Percentiles rank a stretch among this genome's conserved stretches.
These are phyloP conservation scores for Neopestalotiopsis sp. DNA, from an alignment of 2,329 filamentous ascomycete species.

Conservation along the genomic window DNA sequence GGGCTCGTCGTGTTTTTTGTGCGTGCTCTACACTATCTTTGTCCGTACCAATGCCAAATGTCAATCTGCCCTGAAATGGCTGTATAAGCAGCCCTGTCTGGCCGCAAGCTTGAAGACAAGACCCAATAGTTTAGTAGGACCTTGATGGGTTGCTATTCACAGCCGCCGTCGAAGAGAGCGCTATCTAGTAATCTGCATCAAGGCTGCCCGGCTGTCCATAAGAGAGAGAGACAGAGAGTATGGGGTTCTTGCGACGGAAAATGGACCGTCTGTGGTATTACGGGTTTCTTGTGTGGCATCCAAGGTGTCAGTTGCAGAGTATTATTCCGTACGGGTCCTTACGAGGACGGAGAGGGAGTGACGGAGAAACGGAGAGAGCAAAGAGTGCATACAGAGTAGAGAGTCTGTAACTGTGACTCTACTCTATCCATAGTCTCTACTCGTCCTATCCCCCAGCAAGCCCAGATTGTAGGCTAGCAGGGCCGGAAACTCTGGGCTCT, in stretches of 20 bases:
- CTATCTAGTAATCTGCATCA: not conserved
- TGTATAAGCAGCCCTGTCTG: constrained; percentile 8
- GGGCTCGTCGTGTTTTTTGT: not conserved
- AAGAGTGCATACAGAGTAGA: not conserved
- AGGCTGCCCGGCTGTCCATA: not conserved
- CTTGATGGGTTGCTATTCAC: not conserved
- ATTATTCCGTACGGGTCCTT: not conserved
- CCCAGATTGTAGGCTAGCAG: not conserved
- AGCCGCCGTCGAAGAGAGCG: not conserved
- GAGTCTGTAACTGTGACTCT: not conserved
- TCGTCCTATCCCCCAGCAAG: not conserved
- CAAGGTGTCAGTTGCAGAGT: not conserved
- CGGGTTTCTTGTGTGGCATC: not conserved
- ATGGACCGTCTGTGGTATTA: not conserved
- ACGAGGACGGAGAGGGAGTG: not conserved
- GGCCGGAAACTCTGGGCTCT: not conserved
- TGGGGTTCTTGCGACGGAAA: not conserved
- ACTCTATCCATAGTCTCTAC: not conserved
- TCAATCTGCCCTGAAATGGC: not conserved
- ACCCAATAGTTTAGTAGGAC: constrained; percentile 3
- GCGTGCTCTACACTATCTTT: constrained; percentile 6
- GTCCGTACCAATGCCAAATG: not conserved
- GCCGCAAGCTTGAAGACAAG: constrained; percentile 12
- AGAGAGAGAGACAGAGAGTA: not conserved
- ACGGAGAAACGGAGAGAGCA: not conserved